Percentiles rank a stretch among this genome's conserved stretches.
phyloP scores from a whole-genome alignment of 1,284 basidiomycete genomes.

The Naganishia liquefaciens region DNA sequence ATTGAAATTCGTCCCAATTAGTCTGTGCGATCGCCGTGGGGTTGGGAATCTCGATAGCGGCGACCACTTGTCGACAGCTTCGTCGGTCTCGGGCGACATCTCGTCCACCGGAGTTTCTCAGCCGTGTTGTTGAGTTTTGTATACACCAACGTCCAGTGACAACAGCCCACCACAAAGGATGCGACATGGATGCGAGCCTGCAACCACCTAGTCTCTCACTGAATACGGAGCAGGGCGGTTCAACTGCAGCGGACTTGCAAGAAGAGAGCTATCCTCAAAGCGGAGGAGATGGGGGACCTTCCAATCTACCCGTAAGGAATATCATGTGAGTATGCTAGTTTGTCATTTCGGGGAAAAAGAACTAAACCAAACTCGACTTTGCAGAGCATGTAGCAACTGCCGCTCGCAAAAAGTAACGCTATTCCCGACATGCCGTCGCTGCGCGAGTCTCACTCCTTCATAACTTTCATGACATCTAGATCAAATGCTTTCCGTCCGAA shows the following conservation, averaged over 20 bases:
- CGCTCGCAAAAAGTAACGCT: slow-evolving; percentile 26
- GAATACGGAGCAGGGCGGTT: neutral
- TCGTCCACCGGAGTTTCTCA: too few species aligned
- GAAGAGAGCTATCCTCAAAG: neutral
- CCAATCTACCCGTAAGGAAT: slow-evolving; percentile 23
- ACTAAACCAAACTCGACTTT: neutral
- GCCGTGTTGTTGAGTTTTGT: neutral
- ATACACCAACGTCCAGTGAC: neutral
- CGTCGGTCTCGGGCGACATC: too few species aligned
- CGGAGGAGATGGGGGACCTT: neutral
- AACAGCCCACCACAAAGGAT: neutral
- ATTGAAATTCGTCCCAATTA: too few species aligned
- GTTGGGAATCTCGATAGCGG: too few species aligned
- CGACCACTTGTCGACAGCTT: too few species aligned
- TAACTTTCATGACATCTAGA: slow-evolving; percentile 1
- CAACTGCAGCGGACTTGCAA: neutral
- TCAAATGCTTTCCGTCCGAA: slow-evolving; percentile 31
- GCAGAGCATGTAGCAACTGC: slow-evolving; percentile 29
- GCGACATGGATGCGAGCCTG: slow-evolving; percentile 9
- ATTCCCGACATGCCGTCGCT: neutral
- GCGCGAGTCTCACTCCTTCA: neutral
- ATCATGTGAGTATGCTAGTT: slow-evolving; percentile 15
- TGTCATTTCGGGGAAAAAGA: neutral
- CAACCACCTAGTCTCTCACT: neutral
- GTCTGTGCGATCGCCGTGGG: too few species aligned